Evolutionary conservation across 192 early-diverging fungal genomes (phyloP).

Genomic region (Helicostylum pulchrum): DNA sequence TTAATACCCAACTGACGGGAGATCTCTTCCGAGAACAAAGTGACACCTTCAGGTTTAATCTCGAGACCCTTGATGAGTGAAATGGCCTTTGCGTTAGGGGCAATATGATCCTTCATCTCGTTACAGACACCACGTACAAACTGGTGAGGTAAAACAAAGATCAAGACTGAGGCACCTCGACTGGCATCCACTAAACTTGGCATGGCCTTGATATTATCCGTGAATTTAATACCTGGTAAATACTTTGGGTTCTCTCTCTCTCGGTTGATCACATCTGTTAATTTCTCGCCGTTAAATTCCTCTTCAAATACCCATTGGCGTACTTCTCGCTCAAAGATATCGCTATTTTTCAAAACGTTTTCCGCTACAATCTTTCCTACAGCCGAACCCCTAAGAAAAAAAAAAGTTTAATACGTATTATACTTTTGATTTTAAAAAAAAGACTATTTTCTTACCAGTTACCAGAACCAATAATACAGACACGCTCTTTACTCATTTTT

Average conservation of each 20-base stretch:
- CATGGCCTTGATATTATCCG: constrained; percentile 78
- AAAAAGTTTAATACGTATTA: not conserved
- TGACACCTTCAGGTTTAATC: constrained; percentile 66
- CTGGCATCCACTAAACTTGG: constrained; percentile 76
- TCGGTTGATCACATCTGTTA: constrained; percentile 90
- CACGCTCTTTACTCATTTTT: constrained; percentile 58
- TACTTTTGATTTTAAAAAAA: too few relatives aligned
- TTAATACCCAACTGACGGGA: constrained; percentile 50
- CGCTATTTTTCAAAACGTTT: constrained; percentile 65
- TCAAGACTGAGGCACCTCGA: constrained; percentile 77
- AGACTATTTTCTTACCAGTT: constrained; percentile 69
- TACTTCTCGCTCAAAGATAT: constrained; percentile 70
- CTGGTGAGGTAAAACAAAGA: constrained; percentile 95
- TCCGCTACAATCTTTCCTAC: constrained; percentile 86
- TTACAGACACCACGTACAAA: constrained; percentile 82
- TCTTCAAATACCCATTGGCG: constrained; percentile 98
- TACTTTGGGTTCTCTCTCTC: constrained; percentile 87
- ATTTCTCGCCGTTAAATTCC: constrained; percentile 70
- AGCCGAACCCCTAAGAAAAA: constrained; percentile 74
- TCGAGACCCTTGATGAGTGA: constrained; percentile 94
- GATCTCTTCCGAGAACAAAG: constrained; percentile 70
- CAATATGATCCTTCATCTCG: constrained; percentile 67
- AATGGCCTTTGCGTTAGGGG: constrained; percentile 72
- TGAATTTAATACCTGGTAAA: constrained; percentile 80
- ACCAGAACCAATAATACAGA: constrained; percentile 89